Base-by-base conservation (phyloP, 2,329 filamentous ascomycete species). In the Monosporascus sp. region DNA sequence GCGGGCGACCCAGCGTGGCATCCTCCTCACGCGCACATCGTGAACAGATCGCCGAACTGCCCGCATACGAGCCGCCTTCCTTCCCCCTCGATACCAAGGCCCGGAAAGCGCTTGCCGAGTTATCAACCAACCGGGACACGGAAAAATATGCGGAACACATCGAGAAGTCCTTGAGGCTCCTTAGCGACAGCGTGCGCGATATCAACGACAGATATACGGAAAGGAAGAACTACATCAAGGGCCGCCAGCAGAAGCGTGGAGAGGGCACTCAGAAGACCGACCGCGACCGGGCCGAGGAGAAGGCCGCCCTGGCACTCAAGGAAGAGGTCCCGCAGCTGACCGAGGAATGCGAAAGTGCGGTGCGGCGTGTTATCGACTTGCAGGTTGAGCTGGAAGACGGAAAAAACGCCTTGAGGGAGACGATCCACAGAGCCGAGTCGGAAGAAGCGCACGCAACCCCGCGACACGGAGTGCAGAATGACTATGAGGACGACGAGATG, bases 361-460 rank as follows among this genome's bases (percentile, higher is more conserved):
- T 80, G 31, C 74, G 81, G 14, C 63, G 70, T 37, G 64, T 77
- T 11, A 75, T 84, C 27, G 81, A 84, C 58, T 63, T 70, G 49
- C 72, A 70, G 51, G 72, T 71, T 43, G 75, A 75, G 56, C 64
- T 82, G 2, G 74, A 81, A 55, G 80, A 84, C 52, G 72, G 54
- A 15, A 55, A 79, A 48, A 64, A 61, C 39, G 64, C 60, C 6
- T 67, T 78, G 18, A 59, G 79, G 14, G 62, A 60, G 2, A 69
- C 67, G 11, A 63, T 76, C 41, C 61, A 66, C 50, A 66, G 67
- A 39, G 53, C 55, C 43, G 66, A 66, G 41, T 31, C 43, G n/a
- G 63, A 65, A 51, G 57, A 53, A 44, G 55, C 49, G 37, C 52
- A 50, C 6, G 59, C 54, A 45, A 55, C 49, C 25, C 27, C 52